Base-by-base conservation (phyloP, 768 basidiomycete genomes). In the Mycena pura region DNA sequence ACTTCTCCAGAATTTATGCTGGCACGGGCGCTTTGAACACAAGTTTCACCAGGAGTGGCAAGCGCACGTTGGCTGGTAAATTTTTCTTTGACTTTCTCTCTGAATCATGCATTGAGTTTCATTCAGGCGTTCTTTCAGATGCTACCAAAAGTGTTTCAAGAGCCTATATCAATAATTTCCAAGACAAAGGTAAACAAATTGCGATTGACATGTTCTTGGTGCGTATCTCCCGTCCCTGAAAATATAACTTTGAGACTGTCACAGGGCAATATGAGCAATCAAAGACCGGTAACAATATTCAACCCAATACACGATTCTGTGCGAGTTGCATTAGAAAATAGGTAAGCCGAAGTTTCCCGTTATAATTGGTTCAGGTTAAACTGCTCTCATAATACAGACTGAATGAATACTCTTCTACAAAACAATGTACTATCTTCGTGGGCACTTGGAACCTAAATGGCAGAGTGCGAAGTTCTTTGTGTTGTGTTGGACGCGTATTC, bases 371-470 rank as follows among this genome's bases (percentile, higher is more conserved):
- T 43, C 32, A 36, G 14, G 31, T 25, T 32, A 3, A 56, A 47
- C 34, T 49, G 44, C 36, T 69, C 15, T 29, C 27, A 43, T 24
- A 44, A 59, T 41, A 14, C 52, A 95, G 95, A 47, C 68, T 90
- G 36, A 70, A 82, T 3, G 97, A 99, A 72, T 99, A 96, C 76
- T 96, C 96, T 0, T 84, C 88, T 2, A 84, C 85, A 7, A 86
- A 84, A 56, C 74, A 82, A n/a, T 87, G 89, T 56, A 84, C 82
- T 2, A 82, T 98, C 36, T 96, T 96, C 69, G 81, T 85, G 31
- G 96, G 97, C 2, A 97, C 96, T 2, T 99, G 95, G 94, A 99
- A 99, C 75, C 75, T 99, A 60, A 97, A 96, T 69, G 97, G 95
- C 45, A 82, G 86, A 75, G 95, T 95, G 69, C 62, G 82, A 72